Percentiles rank a stretch among this genome's conserved stretches.
Conservation (phyloP, 495 filamentous ascomycete genomes). For the Astrothelium macrocarpum region DNA sequence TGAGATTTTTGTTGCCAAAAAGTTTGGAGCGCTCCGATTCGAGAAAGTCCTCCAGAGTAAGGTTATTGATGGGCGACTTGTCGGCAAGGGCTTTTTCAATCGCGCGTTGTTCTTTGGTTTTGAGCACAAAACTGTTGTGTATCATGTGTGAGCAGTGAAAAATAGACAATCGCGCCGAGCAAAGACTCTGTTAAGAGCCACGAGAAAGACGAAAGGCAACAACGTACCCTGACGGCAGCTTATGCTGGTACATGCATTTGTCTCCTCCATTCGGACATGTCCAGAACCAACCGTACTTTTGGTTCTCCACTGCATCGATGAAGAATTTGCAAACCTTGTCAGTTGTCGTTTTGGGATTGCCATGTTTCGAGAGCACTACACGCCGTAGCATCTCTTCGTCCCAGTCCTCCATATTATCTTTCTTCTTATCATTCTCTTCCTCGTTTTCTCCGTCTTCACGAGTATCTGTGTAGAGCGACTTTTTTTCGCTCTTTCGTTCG, state of each 20-base stretch:
- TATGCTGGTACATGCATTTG: conserved; percentile 98
- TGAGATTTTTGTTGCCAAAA: conserved; percentile 59
- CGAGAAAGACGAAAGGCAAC: neutral
- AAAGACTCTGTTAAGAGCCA: neutral
- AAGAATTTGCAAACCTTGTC: conserved; percentile 99
- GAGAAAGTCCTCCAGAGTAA: conserved; percentile 95
- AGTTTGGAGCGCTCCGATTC: conserved; percentile 92
- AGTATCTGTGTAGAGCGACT: conserved; percentile 80
- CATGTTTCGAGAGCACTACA: conserved; percentile 90
- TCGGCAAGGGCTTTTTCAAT: conserved; percentile 97
- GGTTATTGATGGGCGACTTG: conserved; percentile 85
- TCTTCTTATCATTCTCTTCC: conserved; percentile 67
- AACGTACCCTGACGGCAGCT: conserved; percentile 75
- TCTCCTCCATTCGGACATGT: conserved; percentile 91
- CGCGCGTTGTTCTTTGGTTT: conserved; percentile 93
- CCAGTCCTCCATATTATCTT: conserved; percentile 91
- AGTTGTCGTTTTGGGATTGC: conserved; percentile 89
- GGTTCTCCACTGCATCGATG: conserved; percentile 94
- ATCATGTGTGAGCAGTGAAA: too few relatives aligned
- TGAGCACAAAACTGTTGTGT: conserved; percentile 74
- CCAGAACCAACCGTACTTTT: conserved; percentile 99
- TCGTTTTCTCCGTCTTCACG: conserved; percentile 53
- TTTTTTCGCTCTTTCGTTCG: conserved; percentile 87
- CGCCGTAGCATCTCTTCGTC: conserved; percentile 90
- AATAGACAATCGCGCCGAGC: too few relatives aligned